Evolutionary conservation across 192 early-diverging fungal species (phyloP).

Genomic region (Irineochytrium annulatum): DNA sequence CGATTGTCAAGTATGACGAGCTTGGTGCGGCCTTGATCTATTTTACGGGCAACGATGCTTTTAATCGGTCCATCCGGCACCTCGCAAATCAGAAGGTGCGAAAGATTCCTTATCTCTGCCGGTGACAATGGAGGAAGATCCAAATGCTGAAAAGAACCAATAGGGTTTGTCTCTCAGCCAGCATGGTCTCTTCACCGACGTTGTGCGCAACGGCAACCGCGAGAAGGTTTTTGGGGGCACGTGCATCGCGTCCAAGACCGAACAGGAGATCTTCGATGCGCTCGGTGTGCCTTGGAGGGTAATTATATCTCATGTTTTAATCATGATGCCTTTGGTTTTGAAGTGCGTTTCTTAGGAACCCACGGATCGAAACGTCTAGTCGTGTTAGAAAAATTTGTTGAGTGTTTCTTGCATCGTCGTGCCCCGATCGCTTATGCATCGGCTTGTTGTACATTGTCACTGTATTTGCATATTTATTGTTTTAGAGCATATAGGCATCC

Average conservation of each 20-base stretch:
- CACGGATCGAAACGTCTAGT: neutral
- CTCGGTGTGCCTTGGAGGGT: constrained; percentile 30
- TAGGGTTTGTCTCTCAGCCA: constrained; percentile 27
- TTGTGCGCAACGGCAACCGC: constrained; percentile 16
- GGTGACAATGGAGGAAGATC: too few species aligned
- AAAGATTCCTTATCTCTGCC: neutral
- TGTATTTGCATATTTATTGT: too few species aligned
- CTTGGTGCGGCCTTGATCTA: constrained; percentile 45
- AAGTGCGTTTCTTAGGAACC: too few species aligned
- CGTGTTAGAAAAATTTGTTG: too few species aligned
- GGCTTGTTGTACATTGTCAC: too few species aligned
- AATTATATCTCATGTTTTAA: too few species aligned
- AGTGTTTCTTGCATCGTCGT: too few species aligned
- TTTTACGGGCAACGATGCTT: constrained; percentile 49
- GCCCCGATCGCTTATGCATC: too few species aligned
- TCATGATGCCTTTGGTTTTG: too few species aligned
- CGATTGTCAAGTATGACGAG: constrained; percentile 26
- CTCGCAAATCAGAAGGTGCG: constrained; percentile 31
- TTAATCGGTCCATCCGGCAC: constrained; percentile 40
- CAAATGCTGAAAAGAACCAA: too few species aligned
- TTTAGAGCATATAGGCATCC: too few species aligned
- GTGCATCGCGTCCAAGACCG: constrained; percentile 26
- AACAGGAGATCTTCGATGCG: constrained; percentile 35
- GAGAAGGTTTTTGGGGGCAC: constrained; percentile 16
- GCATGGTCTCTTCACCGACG: constrained; percentile 40